phyloP scores from a whole-genome alignment of 2,329 filamentous ascomycete species.

The Metarhizium rileyi region DNA sequence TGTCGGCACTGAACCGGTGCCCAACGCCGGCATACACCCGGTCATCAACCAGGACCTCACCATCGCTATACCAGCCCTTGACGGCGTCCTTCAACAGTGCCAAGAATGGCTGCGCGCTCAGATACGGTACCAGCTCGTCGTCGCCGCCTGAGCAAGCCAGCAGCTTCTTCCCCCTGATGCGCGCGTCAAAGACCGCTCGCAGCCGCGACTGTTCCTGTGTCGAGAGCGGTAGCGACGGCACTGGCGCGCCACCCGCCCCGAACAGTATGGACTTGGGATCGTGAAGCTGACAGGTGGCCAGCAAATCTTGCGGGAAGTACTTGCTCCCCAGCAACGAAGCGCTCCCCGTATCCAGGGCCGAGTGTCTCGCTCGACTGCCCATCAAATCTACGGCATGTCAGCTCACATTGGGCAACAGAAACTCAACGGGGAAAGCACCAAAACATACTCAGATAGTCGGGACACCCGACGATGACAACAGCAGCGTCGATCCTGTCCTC shows the following conservation, averaged over 20 bases:
- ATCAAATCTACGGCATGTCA: conserved; percentile 49
- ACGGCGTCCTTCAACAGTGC: conserved; percentile 48
- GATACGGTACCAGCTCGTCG: conserved; percentile 66
- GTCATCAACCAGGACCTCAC: conserved; percentile 51
- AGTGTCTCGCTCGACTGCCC: conserved; percentile 64
- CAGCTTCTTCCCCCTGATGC: conserved; percentile 52
- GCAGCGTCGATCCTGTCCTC: conserved; percentile 72
- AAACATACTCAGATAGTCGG: conserved; percentile 62
- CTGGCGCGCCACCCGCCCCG: conserved; percentile 26
- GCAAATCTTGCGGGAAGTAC: conserved; percentile 64
- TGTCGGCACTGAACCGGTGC: conserved; percentile 57
- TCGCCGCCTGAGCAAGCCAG: conserved; percentile 54
- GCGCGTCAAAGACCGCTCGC: conserved; percentile 34
- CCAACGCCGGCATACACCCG: conserved; percentile 58
- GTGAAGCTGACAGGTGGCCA: conserved; percentile 50
- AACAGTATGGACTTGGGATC: conserved; percentile 74
- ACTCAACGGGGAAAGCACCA: not conserved
- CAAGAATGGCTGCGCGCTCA: conserved; percentile 49
- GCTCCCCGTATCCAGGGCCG: conserved; percentile 45
- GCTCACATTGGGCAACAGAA: not conserved
- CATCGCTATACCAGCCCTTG: conserved; percentile 43
- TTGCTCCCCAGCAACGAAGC: conserved; percentile 61
- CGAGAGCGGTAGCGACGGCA: conserved; percentile 23
- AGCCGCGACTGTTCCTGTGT: conserved; percentile 33
- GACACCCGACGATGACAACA: conserved; percentile 77